Percentiles rank a stretch among this genome's conserved stretches.
These are phyloP conservation scores for Chlorociboria aeruginascens DNA, from an alignment of 495 filamentous ascomycete species.

Conservation along the genomic window DNA sequence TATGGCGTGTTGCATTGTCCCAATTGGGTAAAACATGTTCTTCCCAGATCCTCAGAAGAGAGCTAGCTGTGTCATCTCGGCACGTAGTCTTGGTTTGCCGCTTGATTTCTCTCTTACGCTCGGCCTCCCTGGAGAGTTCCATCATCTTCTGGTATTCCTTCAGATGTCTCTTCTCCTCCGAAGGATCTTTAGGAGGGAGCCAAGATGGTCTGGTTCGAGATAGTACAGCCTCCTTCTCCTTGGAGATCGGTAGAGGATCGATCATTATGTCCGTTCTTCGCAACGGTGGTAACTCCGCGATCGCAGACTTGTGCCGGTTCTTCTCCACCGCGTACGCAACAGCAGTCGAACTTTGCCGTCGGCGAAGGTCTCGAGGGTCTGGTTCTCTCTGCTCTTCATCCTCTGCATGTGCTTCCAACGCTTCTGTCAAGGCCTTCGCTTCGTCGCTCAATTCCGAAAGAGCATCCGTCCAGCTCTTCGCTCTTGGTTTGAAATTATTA, in stretches of 20 bases:
- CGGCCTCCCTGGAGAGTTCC: slow-evolving; percentile 62
- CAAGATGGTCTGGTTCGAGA: slow-evolving; percentile 87
- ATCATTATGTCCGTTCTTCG: slow-evolving; percentile 88
- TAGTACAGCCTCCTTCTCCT: slow-evolving; percentile 89
- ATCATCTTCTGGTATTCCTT: slow-evolving; percentile 93
- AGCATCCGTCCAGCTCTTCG: slow-evolving; percentile 78
- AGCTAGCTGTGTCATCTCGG: slow-evolving; percentile 54
- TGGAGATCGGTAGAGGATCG: slow-evolving; percentile 87
- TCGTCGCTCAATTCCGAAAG: slow-evolving; percentile 74
- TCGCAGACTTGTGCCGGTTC: slow-evolving; percentile 37
- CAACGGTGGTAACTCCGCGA: slow-evolving; percentile 66
- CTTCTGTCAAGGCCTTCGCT: slow-evolving; percentile 78
- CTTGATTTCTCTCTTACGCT: slow-evolving; percentile 39
- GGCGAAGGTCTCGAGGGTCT: slow-evolving; percentile 18
- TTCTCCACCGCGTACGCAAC: slow-evolving; percentile 42
- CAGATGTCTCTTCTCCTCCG: slow-evolving; percentile 83
- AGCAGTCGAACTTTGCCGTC: slow-evolving; percentile 23
- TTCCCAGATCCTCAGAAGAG: slow-evolving; percentile 71
- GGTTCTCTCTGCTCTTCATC: slow-evolving; percentile 36
- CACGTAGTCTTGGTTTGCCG: slow-evolving; percentile 37
- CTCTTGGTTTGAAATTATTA: slow-evolving; percentile 33
- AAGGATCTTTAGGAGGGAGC: slow-evolving; percentile 88
- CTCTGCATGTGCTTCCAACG: slow-evolving; percentile 74
- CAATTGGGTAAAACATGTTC: slow-evolving; percentile 78
- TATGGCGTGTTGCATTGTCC: slow-evolving; percentile 60